Evolutionary conservation across 768 basidiomycete species (phyloP).

Genomic region (Termitomyces eurrhizus): DNA sequence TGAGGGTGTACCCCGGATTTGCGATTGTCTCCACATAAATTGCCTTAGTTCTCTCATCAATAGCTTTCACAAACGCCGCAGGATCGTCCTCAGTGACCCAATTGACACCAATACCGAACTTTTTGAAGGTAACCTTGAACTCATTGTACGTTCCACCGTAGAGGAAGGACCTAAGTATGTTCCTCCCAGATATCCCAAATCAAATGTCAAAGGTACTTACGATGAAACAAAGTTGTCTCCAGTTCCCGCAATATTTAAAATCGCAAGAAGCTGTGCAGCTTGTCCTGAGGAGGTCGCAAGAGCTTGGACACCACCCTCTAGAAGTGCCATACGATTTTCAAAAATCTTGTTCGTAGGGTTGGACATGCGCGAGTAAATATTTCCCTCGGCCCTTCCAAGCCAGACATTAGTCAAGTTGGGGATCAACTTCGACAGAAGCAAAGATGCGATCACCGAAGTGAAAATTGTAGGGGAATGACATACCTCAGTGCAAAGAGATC

Average conservation of each 20-base stretch:
- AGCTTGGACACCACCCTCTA: conserved; percentile 79
- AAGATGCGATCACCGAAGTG: too few species aligned
- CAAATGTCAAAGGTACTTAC: conserved; percentile 30
- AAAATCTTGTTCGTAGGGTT: conserved; percentile 74
- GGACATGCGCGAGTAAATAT: conserved; percentile 67
- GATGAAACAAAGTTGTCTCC: conserved; percentile 82
- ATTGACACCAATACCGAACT: conserved; percentile 64
- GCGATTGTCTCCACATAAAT: conserved; percentile 76
- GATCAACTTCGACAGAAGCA: neutral
- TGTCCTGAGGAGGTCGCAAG: conserved; percentile 74
- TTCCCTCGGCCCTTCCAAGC: conserved; percentile 44
- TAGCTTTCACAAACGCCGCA: conserved; percentile 58
- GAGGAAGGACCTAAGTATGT: conserved; percentile 45
- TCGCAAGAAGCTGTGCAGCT: conserved; percentile 72
- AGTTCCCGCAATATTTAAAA: conserved; percentile 51
- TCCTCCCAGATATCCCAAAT: neutral
- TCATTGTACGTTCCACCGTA: conserved; percentile 81
- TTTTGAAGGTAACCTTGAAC: conserved; percentile 72
- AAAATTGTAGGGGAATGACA: neutral
- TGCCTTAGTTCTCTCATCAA: conserved; percentile 76
- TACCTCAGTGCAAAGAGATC: conserved; percentile 67
- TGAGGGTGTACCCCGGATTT: conserved; percentile 71
- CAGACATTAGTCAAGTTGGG: neutral
- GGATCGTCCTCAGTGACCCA: conserved; percentile 60
- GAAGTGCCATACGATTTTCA: conserved; percentile 72